A percentile compares a stretch with the other conserved stretches of the same genome.
These are phyloP conservation scores for Nemania sp. DNA, from an alignment of 2,329 filamentous ascomycete genomes.

Conservation along the genomic window DNA sequence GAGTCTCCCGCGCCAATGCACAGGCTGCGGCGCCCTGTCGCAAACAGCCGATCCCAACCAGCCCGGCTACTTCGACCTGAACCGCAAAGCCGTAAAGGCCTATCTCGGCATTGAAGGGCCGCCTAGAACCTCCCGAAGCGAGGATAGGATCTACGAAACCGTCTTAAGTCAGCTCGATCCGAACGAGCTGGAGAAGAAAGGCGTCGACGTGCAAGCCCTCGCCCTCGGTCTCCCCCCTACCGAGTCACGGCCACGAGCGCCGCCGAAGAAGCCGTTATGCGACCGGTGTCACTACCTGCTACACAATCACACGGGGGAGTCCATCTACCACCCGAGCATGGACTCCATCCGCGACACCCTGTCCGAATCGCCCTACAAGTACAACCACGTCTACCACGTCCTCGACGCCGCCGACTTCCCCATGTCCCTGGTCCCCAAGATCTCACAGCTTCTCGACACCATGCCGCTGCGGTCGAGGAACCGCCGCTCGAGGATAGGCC, in stretches of 20 bases:
- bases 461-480: constrained; percentile 80
- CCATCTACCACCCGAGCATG: constrained; percentile 81
- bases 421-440: constrained; percentile 82
- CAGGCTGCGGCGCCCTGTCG: constrained; percentile 67
- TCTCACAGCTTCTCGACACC: constrained; percentile 71
- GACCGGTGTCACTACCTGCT: constrained; percentile 83
- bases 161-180: constrained; percentile 50
- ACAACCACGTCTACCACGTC: constrained; percentile 95
- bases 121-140: constrained; percentile 35
- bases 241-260: constrained; percentile 21
- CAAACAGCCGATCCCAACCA: constrained; percentile 57
- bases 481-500: constrained; percentile 70
- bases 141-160: constrained; percentile 54
- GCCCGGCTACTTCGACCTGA: constrained; percentile 61
- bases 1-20: constrained; percentile 60
- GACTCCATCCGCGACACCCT: constrained; percentile 83
- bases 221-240: constrained; percentile 35
- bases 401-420: constrained; percentile 96
- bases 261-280: constrained; percentile 66
- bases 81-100: constrained; percentile 54
- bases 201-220: constrained; percentile 50
- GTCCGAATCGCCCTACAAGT: constrained; percentile 82
- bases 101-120: constrained; percentile 49
- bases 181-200: constrained; percentile 50
- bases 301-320: constrained; percentile 72